A percentile compares a stretch with the other conserved stretches of the same genome.
Evolutionary conservation across 2,329 filamentous ascomycete genomes (phyloP).

Genomic region (Whalleya microplaca): DNA sequence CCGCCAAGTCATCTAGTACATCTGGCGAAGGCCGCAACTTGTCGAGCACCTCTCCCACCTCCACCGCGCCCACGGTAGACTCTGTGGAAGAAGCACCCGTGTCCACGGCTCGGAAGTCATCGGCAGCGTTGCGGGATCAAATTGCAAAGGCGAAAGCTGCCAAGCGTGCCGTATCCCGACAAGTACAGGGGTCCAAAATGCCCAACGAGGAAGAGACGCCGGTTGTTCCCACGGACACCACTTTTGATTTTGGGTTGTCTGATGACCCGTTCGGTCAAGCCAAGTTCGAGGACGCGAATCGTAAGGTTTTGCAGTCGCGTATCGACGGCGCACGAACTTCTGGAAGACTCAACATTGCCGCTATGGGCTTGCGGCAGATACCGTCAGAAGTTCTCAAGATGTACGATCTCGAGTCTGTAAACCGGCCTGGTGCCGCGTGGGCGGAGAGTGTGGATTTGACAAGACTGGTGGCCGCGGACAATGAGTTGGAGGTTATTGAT

Average conservation of each 20-base stretch:
- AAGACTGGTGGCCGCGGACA: conserved; percentile 84
- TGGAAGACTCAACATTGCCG: conserved; percentile 86
- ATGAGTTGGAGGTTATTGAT: conserved; percentile 76
- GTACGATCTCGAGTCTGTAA: conserved; percentile 78
- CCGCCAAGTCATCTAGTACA: conserved; percentile 43
- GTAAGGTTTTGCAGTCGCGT: conserved; percentile 73
- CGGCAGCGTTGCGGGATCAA: conserved; percentile 80
- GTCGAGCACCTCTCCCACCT: conserved; percentile 43
- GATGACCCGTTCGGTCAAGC: conserved; percentile 74
- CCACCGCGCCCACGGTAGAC: conserved; percentile 42
- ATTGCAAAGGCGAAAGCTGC: conserved; percentile 93
- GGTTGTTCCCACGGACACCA: conserved; percentile 51
- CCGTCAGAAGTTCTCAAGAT: conserved; percentile 84
- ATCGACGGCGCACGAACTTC: conserved; percentile 74
- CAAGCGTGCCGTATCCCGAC: conserved; percentile 57
- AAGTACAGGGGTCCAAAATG: conserved; percentile 32
- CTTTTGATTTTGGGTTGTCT: conserved; percentile 61
- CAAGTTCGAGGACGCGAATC: conserved; percentile 59
- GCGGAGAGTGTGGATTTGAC: conserved; percentile 89
- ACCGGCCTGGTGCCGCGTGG: conserved; percentile 72
- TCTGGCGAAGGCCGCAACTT: conserved; percentile 42
- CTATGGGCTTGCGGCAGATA: conserved; percentile 77
- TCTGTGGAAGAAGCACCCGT: conserved; percentile 38
- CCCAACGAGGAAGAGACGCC: conserved; percentile 38
- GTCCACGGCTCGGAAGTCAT: conserved; percentile 64